These are phyloP conservation scores for Plenodomus tracheiphilus DNA, from an alignment of 2,329 filamentous ascomycete species.

Conservation along the genomic window DNA sequence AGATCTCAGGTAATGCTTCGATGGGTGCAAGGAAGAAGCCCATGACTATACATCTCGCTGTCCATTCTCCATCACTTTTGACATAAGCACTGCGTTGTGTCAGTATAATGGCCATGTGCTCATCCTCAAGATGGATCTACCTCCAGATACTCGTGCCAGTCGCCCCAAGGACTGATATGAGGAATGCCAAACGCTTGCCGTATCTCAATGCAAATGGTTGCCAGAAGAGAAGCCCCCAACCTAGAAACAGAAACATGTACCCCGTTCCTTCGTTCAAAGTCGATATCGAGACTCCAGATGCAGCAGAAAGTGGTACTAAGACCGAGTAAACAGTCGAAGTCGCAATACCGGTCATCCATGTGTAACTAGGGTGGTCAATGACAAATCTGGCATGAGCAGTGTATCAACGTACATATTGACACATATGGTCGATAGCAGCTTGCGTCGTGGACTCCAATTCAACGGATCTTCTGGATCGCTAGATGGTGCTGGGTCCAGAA, in stretches of 20 bases:
- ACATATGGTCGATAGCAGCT: constrained; percentile 28
- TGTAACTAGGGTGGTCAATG: constrained; percentile 48
- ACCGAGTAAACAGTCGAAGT: constrained; percentile 56
- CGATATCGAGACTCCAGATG: constrained; percentile 51
- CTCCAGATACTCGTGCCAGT: constrained; percentile 49
- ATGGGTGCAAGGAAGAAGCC: constrained; percentile 55
- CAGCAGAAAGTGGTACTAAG: constrained; percentile 51
- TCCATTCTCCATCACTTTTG: constrained; percentile 52
- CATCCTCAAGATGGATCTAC: constrained; percentile 16
- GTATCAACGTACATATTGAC: constrained; percentile 17
- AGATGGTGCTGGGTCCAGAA: constrained; percentile 46
- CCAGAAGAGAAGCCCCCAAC: constrained; percentile 57
- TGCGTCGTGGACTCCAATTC: constrained; percentile 38
- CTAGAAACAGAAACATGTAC: constrained; percentile 57
- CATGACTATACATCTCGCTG: constrained; percentile 51
- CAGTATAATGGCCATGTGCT: not conserved
- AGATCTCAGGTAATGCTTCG: constrained; percentile 54
- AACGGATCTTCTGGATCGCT: constrained; percentile 41
- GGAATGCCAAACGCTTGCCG: constrained; percentile 55
- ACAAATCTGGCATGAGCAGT: not conserved
- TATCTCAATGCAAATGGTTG: constrained; percentile 58
- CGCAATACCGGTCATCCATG: constrained; percentile 54
- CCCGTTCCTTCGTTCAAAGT: constrained; percentile 56
- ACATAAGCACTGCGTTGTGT: constrained; percentile 48
- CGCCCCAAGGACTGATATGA: constrained; percentile 48